These are phyloP conservation scores for Saposhnikovia divaricata DNA, from an alignment of 129 eudicot genomes.

Conservation along the genomic window DNA sequence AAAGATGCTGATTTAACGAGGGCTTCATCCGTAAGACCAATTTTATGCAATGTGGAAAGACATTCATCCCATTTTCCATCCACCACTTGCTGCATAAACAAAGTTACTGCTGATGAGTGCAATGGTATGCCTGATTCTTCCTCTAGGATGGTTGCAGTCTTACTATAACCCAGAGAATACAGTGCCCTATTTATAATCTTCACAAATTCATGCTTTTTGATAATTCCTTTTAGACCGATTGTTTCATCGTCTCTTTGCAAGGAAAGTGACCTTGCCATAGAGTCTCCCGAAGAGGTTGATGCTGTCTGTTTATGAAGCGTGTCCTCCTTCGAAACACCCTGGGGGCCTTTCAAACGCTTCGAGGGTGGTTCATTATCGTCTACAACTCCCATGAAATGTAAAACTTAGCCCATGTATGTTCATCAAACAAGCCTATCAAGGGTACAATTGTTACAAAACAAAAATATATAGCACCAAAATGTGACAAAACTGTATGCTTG, in stretches of 20 bases:
- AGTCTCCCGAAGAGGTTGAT: conserved; percentile 18
- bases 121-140: conserved; percentile 29
- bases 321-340: conserved; percentile 12
- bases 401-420: conserved; percentile 29
- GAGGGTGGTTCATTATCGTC: conserved; percentile 31
- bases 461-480: background rate
- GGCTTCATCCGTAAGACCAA: conserved; percentile 21
- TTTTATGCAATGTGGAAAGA: conserved; percentile 18
- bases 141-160: conserved; percentile 24
- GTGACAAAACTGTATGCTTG: background rate
- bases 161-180: conserved; percentile 26
- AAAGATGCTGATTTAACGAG: conserved; percentile 22
- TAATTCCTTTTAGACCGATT: conserved; percentile 26
- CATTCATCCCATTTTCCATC: conserved; percentile 33
- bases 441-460: background rate
- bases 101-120: conserved; percentile 17
- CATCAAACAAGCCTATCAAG: conserved; percentile 6
- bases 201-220: conserved; percentile 24
- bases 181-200: conserved; percentile 26
- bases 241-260: conserved; percentile 24
- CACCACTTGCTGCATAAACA: conserved; percentile 21
- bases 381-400: conserved; percentile 34
- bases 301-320: conserved; percentile 1
- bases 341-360: conserved; percentile 28
- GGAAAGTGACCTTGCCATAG: conserved; percentile 21